phyloP scores from a whole-genome alignment of 1,284 basidiomycete genomes.

The Rhodofomes roseus region DNA sequence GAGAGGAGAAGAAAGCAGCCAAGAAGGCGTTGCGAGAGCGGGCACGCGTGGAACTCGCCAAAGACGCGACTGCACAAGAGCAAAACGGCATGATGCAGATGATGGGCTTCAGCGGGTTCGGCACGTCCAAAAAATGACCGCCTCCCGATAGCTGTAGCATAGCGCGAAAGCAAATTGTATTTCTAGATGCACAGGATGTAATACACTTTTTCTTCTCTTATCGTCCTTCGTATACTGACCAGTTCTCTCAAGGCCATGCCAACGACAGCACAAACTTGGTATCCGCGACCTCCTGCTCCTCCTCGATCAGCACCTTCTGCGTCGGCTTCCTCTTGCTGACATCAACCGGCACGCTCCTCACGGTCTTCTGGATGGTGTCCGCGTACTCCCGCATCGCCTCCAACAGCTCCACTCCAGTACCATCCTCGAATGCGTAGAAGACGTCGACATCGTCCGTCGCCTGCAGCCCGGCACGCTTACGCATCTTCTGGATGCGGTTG shows the following conservation, averaged over 20 bases:
- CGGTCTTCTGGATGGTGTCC: constrained; percentile 75
- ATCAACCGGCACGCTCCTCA: constrained; percentile 71
- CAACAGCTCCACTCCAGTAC: constrained; percentile 62
- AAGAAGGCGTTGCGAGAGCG: constrained; percentile 73
- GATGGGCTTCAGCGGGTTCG: constrained; percentile 95
- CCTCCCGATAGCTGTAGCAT: background rate
- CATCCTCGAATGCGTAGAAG: constrained; percentile 81
- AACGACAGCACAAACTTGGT: constrained; percentile 75
- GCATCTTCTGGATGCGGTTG: constrained; percentile 92
- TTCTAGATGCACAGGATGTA: constrained; percentile 32
- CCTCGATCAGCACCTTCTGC: constrained; percentile 63
- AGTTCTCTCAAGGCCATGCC: constrained; percentile 37
- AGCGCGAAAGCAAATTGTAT: constrained; percentile 17
- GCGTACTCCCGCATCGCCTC: constrained; percentile 69
- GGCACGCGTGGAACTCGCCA: constrained; percentile 57
- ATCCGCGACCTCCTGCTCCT: constrained; percentile 86
- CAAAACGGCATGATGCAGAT: constrained; percentile 72
- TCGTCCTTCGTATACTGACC: constrained; percentile 8
- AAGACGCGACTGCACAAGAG: constrained; percentile 41
- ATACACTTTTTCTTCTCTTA: constrained; percentile 27
- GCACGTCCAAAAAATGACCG: constrained; percentile 71
- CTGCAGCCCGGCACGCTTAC: constrained; percentile 94
- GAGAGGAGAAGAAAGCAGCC: constrained; percentile 67
- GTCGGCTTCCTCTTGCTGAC: constrained; percentile 49
- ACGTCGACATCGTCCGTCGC: constrained; percentile 93